phyloP scores from a whole-genome alignment of 371 early-diverging fungal genomes.

The Rozella allomycis region DNA sequence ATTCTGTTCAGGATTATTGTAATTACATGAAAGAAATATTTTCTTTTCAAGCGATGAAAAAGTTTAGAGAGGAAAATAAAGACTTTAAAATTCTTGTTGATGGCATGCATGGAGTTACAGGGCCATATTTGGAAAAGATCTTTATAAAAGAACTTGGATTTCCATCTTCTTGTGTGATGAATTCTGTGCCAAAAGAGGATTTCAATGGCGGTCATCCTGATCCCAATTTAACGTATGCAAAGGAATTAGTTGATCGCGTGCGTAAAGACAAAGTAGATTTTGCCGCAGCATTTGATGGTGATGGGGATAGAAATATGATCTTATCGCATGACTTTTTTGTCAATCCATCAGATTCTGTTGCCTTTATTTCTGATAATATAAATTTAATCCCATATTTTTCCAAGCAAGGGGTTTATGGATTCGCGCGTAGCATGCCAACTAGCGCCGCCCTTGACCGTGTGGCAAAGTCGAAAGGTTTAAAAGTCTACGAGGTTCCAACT shows the following conservation, averaged over 20 bases:
- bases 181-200: constrained; percentile 54
- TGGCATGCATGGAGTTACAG: constrained; percentile 90
- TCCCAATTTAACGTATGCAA: constrained; percentile 92
- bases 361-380: constrained; percentile 72
- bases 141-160: constrained; percentile 76
- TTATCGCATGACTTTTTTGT: constrained; percentile 52
- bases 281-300: constrained; percentile 86
- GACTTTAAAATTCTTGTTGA: constrained; percentile 75
- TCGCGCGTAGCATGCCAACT: constrained; percentile 92
- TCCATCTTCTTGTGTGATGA: constrained; percentile 53
- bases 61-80: constrained; percentile 25
- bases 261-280: constrained; percentile 50
- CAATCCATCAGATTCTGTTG: constrained; percentile 90
- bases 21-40: constrained; percentile 67
- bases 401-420: constrained; percentile 56
- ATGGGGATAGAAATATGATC: constrained; percentile 91
- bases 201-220: constrained; percentile 93
- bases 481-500: constrained; percentile 73
- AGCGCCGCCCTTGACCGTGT: constrained; percentile 73
- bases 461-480: constrained; percentile 49
- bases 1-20: constrained; percentile 72
- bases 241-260: constrained; percentile 74
- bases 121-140: constrained; percentile 67
- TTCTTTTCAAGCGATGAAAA: constrained; percentile 56
- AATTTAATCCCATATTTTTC: constrained; percentile 71